Base-by-base conservation (phyloP, 2,329 filamentous ascomycete genomes). In the Calonectria naviculata region DNA sequence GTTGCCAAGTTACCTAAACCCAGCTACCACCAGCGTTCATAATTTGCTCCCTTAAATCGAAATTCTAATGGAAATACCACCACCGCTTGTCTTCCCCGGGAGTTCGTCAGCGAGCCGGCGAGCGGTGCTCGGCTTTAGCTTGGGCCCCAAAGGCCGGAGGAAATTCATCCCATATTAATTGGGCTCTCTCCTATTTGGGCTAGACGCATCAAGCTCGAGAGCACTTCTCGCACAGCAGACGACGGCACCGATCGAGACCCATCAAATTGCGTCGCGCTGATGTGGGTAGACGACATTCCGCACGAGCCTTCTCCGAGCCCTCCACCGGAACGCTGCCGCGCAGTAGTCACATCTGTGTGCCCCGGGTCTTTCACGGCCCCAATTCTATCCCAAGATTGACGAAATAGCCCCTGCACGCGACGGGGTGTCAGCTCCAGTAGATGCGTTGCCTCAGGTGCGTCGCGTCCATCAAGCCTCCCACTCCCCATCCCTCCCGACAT, bases 121-220 rank as follows among this genome's bases (percentile, higher is more conserved):
- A 58, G n/a, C 21, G n/a, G 12, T 42, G 44, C 46, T 15, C 36
- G 31, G 36, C 31, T 8, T 58, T 58, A 44, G 56, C 28, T 61
- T 41, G 38, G 36, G 12, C 38, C 24, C 56, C 10, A 41, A 17
- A 17, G 56, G 24, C 44, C 56, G 56, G 56, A 61, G 38, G 38
- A 44, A 61, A 61, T 61, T 61, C 56, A 61, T 61, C 56, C 56
- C 56, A 61, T 58, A 34, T 41, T 31, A 61, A 61, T 65, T 46
- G 62, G 36, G 24, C 24, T 24, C 47, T 31, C 21, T 38, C 44
- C 34, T 58, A 31, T 58, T 58, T 38, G 31, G 52, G 52, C 31
- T 46, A 24, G 42, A 21, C 42, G 42, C 21, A 46, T 46, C 21
- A n/a, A 46, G 21, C 42, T 46, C 42, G 24, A 46, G 21, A 7